phyloP scores from a whole-genome alignment of 495 filamentous ascomycete species.

The Usnea hakonensis region DNA sequence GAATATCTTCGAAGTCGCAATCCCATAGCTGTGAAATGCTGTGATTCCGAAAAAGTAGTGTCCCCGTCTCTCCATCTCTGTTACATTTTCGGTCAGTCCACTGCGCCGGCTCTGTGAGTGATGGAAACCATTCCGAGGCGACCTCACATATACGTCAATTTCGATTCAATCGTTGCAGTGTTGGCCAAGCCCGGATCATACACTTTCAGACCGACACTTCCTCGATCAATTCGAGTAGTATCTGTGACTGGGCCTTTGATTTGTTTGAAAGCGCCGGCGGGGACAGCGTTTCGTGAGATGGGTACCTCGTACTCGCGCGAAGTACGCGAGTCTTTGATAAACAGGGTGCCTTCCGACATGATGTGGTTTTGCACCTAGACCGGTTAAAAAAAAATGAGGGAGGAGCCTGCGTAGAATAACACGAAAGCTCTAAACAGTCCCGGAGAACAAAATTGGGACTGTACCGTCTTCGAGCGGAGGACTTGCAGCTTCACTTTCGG shows the following conservation, averaged over 20 bases:
- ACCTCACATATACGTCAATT: neutral
- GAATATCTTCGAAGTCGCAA: constrained; percentile 35
- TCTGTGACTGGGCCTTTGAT: constrained; percentile 31
- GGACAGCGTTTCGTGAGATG: constrained; percentile 42
- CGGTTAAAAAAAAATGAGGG: too few relatives aligned
- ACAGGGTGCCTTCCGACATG: constrained; percentile 33
- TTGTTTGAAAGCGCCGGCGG: constrained; percentile 40
- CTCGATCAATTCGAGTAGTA: constrained; percentile 25
- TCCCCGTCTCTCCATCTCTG: constrained; percentile 1
- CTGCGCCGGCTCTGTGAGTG: too few relatives aligned
- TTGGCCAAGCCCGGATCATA: constrained; percentile 50
- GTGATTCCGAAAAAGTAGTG: constrained; percentile 31
- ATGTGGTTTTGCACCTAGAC: too few relatives aligned
- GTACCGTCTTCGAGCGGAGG: too few relatives aligned
- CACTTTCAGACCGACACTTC: constrained; percentile 37
- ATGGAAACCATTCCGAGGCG: too few relatives aligned
- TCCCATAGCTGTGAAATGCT: constrained; percentile 31
- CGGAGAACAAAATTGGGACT: too few relatives aligned
- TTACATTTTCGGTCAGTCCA: too few relatives aligned
- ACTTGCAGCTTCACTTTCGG: too few relatives aligned
- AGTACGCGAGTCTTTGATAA: constrained; percentile 45
- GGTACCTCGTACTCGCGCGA: constrained; percentile 43
- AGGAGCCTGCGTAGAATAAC: too few relatives aligned
- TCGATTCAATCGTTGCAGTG: constrained; percentile 40
- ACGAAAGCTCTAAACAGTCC: too few relatives aligned